Evolutionary conservation across 768 basidiomycete species (phyloP), one percentile per base, ranked within the genome.

Genomic region (Termitomyces sp.): DNA sequence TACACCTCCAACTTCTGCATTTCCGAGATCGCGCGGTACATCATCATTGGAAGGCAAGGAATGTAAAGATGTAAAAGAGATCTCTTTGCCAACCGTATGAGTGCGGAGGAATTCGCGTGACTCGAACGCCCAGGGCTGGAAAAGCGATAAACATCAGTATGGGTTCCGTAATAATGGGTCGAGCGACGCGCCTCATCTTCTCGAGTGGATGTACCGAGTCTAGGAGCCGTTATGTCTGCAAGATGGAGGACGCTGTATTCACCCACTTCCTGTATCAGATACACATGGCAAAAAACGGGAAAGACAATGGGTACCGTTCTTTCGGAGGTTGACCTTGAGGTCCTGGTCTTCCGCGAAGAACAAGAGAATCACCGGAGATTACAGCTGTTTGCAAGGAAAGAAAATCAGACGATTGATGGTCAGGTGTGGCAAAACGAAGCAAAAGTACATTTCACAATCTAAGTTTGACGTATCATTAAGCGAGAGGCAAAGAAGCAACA

Each of bases 41-140:
- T 91, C 91, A 62, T 91, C 90, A 58, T 84, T 86, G 35, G 87
- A 73, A 10, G 90, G 81, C 43, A 97, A 75, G 41, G 87, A 86
- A 71, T 97, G 92, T 26, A 84, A 83, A 9, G 94, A 85, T 26
- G 79, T 81, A 73, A 96, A 97, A 0, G 87, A 80, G 65, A 98
- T 79, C 71, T 95, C 87, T 69, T 97, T 98, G 62, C 95, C 96
- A 52, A 98, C 93, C 11, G 86, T 77, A 47, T 94, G 74, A 24
- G 85, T 76, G 44, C 97, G 88, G 36, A 98, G 77, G 72, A 88
- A 97, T 73, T 98, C 97, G 62, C 97, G 88, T 48, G 94, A 84
- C 68, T 95, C 92, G 70, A 88, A 97, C 2, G 96, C 90, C 85
- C 88, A 94, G 6, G 87, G 84, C 92, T 96, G 32, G 30, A 48